Base-by-base conservation (phyloP, 805 yeast species). In the Suhomyces sp. region DNA sequence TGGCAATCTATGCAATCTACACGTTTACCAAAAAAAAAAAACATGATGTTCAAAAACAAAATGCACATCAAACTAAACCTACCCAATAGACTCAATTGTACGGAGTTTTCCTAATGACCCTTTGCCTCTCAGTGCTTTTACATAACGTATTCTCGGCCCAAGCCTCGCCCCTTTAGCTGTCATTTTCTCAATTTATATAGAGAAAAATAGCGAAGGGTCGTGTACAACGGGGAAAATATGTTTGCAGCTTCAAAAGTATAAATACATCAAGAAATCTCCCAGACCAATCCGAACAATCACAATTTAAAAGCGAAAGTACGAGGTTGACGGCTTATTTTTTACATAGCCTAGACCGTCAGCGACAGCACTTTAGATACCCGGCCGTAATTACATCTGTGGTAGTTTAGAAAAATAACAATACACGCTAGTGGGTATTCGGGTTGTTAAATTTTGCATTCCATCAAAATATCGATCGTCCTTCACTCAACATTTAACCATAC, bases 211-310 rank as follows among this genome's bases (percentile, higher is more conserved):
- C 44, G 44, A 41, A 41, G 44, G 44, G 43, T 24, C 52, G 47
- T 35, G 47, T 24, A 13, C 35, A 15, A 40, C 48, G 15, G 20
- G 29, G 40, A 15, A 39, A 35, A 35, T 22, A 41, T 25, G 47
- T 52, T 48, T 44, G 53, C 53, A 49, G 48, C 53, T 45, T 48
- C 39, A 49, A 49, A 59, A 54, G 52, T 51, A 56, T 53, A 54
- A 54, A 50, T 50, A 55, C 55, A 46, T 31, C 55, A 29, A 54
- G 29, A 39, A 54, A 53, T 37, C 61, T 61, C 64, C 66, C 63
- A 25, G 58, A 57, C 33, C 39, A 17, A 41, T 12, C 44, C 29
- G 27, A 21, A 20, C 25, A 17, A 41, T 20, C 44, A 21, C 29
- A 37, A 35, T 35, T 17, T 35, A 8, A 35, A 37, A 37, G 41